A percentile compares a stretch with the other conserved stretches of the same genome.
Conservation (phyloP, 441 rosid genomes). For the Eutrema salsugineum region DNA sequence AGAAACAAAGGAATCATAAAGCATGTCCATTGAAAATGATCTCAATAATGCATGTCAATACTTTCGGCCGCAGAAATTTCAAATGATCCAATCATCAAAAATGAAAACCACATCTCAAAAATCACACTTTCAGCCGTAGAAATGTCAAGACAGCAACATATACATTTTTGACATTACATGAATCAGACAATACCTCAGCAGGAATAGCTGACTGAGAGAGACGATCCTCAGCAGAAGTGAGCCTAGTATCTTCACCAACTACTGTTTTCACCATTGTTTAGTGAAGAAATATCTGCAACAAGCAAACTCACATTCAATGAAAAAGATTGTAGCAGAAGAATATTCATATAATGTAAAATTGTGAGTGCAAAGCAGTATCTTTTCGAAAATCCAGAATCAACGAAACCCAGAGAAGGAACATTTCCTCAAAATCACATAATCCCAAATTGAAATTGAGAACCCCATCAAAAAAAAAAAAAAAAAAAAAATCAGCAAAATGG, state of each 20-base stretch:
- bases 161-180: not conserved
- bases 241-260: constrained; percentile 75
- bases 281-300: not conserved
- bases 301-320: not conserved
- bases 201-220: constrained; percentile 62
- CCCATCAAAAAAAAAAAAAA: not conserved
- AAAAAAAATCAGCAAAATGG: not conserved
- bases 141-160: not conserved
- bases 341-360: not conserved
- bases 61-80: too few species aligned
- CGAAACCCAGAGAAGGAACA: not conserved
- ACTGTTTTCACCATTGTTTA: constrained; percentile 77
- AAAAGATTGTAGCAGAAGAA: not conserved
- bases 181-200: constrained; percentile 43
- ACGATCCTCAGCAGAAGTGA: constrained; percentile 60
- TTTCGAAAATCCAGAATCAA: not conserved
- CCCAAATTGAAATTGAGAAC: not conserved
- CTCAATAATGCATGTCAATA: too few species aligned
- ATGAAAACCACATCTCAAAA: not conserved
- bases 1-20: not conserved
- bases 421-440: not conserved
- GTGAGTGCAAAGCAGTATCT: not conserved
- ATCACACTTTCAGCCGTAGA: not conserved
- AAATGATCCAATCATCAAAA: not conserved
- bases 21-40: too few species aligned